Conservation (phyloP, 1,139 yeast species). For the Yamadazyma aaseri region DNA sequence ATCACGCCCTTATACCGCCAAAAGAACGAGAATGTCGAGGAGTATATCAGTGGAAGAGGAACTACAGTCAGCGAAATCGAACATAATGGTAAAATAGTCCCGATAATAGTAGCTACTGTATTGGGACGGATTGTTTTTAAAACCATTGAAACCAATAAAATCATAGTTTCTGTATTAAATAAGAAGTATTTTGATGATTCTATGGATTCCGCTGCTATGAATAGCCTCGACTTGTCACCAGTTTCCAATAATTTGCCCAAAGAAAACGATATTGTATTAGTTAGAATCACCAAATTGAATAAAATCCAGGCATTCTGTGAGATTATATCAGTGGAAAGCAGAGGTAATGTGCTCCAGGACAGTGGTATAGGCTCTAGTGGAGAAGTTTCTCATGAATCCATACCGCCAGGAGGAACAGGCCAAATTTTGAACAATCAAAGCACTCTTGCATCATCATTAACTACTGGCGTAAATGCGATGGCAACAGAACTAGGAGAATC, state of each 20-base stretch:
- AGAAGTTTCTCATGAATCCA: constrained; percentile 35
- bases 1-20: constrained; percentile 31
- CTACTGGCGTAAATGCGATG: constrained; percentile 32
- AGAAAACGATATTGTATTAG: constrained; percentile 82
- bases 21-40: constrained; percentile 25
- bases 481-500: constrained; percentile 83
- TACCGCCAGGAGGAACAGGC: constrained; percentile 57
- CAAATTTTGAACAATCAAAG: constrained; percentile 39
- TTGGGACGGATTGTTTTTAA: constrained; percentile 54
- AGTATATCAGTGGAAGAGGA: constrained; percentile 39
- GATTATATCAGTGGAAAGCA: constrained; percentile 73
- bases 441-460: constrained; percentile 46
- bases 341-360: constrained; percentile 58
- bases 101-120: constrained; percentile 64
- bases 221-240: constrained; percentile 5
- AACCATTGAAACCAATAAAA: constrained; percentile 3
- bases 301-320: constrained; percentile 78
- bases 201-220: background rate
- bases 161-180: constrained; percentile 7
- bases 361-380: constrained; percentile 70
- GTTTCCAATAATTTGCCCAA: constrained; percentile 60
- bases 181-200: constrained; percentile 2
- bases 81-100: constrained; percentile 27
- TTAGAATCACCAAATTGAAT: constrained; percentile 66
- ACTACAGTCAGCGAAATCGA: constrained; percentile 34